A percentile compares a stretch with the other conserved stretches of the same genome.
Evolutionary conservation across 2,329 filamentous ascomycete species (phyloP).

Genomic region (Aspergillus sp.): DNA sequence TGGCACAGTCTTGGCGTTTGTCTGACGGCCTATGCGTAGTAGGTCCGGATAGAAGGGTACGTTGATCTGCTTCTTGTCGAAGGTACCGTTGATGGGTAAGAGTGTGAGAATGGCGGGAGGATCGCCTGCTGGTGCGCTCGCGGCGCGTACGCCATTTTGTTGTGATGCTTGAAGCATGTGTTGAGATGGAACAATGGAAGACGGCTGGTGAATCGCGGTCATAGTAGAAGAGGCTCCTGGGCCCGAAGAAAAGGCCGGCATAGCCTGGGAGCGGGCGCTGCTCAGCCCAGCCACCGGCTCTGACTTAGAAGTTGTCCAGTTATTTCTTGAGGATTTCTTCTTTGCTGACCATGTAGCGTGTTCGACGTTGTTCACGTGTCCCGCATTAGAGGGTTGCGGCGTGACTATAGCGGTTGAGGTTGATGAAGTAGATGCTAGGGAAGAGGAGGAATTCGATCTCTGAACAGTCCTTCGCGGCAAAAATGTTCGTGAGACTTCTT

Average conservation of each 20-base stretch:
- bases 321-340: conserved; percentile 52
- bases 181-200: conserved; percentile 67
- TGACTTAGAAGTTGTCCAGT: conserved; percentile 67
- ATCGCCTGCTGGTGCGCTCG: conserved; percentile 52
- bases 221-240: conserved; percentile 63
- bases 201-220: conserved; percentile 63
- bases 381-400: conserved; percentile 41
- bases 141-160: conserved; percentile 57
- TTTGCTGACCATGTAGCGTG: conserved; percentile 44
- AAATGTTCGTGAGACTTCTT: conserved; percentile 85
- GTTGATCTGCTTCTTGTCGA: conserved; percentile 93
- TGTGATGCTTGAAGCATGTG: conserved; percentile 65
- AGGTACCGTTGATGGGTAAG: conserved; percentile 89
- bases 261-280: conserved; percentile 62
- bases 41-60: conserved; percentile 95
- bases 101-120: conserved; percentile 80
- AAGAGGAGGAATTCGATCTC: conserved; percentile 88
- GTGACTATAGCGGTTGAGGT: conserved; percentile 45
- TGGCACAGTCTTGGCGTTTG: conserved; percentile 92
- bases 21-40: conserved; percentile 90
- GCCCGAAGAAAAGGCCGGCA: conserved; percentile 60
- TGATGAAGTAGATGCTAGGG: conserved; percentile 65
- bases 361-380: conserved; percentile 39
- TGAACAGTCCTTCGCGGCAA: conserved; percentile 84
- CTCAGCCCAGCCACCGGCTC: conserved; percentile 65